phyloP scores from a whole-genome alignment of 2,329 filamentous ascomycete species.

The Coniochaeta ligniaria region DNA sequence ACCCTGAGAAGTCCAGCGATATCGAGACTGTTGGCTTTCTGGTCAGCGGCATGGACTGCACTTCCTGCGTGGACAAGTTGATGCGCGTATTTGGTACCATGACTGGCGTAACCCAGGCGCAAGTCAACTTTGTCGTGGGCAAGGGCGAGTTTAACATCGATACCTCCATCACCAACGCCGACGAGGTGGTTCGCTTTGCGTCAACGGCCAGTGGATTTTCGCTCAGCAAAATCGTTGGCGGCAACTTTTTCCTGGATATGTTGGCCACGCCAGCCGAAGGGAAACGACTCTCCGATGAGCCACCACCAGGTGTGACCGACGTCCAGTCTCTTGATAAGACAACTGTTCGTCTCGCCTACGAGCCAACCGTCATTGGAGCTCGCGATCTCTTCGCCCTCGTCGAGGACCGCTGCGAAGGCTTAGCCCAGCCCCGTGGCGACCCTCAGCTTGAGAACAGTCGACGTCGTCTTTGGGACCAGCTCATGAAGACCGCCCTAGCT shows the following conservation, averaged over 20 bases:
- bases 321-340: not conserved
- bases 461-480: no score
- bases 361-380: not conserved
- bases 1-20: no score
- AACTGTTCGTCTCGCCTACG: not conserved
- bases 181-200: constrained; percentile 12
- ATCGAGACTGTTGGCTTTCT: no score
- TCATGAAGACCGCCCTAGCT: not conserved
- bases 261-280: constrained; percentile 7
- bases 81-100: not conserved
- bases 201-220: constrained; percentile 11
- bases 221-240: constrained; percentile 15
- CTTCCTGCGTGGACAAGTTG: constrained; percentile 27
- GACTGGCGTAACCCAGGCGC: constrained; percentile 21
- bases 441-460: not conserved
- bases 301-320: not conserved
- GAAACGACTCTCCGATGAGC: not conserved
- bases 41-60: constrained; percentile 25
- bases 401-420: not conserved
- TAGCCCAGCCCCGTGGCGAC: not conserved
- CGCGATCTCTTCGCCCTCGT: not conserved
- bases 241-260: constrained; percentile 21
- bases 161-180: constrained; percentile 17
- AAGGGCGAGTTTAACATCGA: constrained; percentile 21
- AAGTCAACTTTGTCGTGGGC: constrained; percentile 30